phyloP scores from a whole-genome alignment of 306 rosid genomes.

The Castanopsis chinensis region DNA sequence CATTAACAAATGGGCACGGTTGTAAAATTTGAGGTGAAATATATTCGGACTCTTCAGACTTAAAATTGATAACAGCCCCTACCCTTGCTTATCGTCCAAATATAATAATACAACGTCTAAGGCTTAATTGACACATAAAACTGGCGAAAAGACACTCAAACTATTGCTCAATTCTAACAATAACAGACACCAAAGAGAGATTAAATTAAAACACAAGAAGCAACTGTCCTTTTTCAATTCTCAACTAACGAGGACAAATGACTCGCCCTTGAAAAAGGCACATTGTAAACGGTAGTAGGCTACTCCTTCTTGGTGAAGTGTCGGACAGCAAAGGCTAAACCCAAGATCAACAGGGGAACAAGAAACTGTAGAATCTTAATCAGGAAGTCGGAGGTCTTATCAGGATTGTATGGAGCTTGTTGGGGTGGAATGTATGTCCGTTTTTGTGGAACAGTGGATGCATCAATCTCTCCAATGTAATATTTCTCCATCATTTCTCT shows the following conservation, averaged over 20 bases:
- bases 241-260: slow-evolving; percentile 10
- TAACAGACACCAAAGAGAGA: slow-evolving; percentile 24
- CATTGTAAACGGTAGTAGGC: slow-evolving; percentile 1
- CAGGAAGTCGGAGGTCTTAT: slow-evolving; percentile 74
- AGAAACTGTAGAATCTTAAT: slow-evolving; percentile 83
- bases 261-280: slow-evolving; percentile 24
- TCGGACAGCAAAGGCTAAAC: slow-evolving; percentile 77
- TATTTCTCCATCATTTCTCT: slow-evolving; percentile 87
- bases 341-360: slow-evolving; percentile 90
- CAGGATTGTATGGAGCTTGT: slow-evolving; percentile 51
- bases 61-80: background rate
- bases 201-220: slow-evolving; percentile 11
- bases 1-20: too few species aligned
- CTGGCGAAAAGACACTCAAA: slow-evolving; percentile 15
- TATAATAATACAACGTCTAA: slow-evolving; percentile 3
- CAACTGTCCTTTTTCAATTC: slow-evolving; percentile 23
- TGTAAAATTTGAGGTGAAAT: too few species aligned
- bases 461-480: slow-evolving; percentile 81
- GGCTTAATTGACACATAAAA: slow-evolving; percentile 23
- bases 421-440: slow-evolving; percentile 53
- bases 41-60: too few species aligned
- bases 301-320: slow-evolving; percentile 89
- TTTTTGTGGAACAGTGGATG: slow-evolving; percentile 58
- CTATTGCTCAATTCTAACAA: slow-evolving; percentile 24
- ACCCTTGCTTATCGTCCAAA: slow-evolving; percentile 11